phyloP scores from a whole-genome alignment of 1,284 basidiomycete genomes.

The Stereum hirsutum region DNA sequence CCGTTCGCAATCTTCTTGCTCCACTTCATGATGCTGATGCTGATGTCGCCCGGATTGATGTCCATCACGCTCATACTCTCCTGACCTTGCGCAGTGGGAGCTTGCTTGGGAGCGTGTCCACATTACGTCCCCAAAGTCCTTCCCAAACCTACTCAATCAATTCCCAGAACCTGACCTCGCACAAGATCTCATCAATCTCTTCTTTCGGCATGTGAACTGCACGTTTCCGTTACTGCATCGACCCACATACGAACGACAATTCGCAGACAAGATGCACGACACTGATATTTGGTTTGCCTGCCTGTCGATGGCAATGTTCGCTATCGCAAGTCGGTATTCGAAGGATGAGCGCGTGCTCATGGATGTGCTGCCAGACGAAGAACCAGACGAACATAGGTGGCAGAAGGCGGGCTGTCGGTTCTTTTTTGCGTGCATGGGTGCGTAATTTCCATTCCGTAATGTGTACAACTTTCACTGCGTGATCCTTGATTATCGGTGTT shows the following conservation, averaged over 20 bases:
- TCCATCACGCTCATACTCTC: not conserved
- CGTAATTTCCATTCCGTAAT: not conserved
- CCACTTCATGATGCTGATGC: not conserved
- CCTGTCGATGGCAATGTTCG: conserved; percentile 39
- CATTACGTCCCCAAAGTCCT: conserved; percentile 22
- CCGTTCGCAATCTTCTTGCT: too few species aligned
- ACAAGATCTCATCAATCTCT: conserved; percentile 34
- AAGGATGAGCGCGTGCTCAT: conserved; percentile 37
- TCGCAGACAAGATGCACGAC: conserved; percentile 29
- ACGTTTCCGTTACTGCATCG: conserved; percentile 40
- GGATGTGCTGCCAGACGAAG: conserved; percentile 21
- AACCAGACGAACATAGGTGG: conserved; percentile 20
- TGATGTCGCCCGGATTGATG: not conserved
- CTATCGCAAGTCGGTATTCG: conserved; percentile 37
- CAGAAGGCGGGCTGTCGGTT: conserved; percentile 12
- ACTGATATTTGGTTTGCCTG: conserved; percentile 36
- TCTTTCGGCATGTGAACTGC: conserved; percentile 33
- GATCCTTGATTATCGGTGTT: not conserved
- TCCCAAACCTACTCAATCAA: conserved; percentile 28
- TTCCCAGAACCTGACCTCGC: conserved; percentile 50
- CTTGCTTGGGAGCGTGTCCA: conserved; percentile 39
- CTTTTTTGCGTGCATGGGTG: not conserved
- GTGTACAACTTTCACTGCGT: not conserved
- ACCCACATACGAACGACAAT: conserved; percentile 36
- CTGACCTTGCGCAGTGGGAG: conserved; percentile 41